Conservation (phyloP, 2,329 filamentous ascomycete species). For the Sporothrix curviconia region DNA sequence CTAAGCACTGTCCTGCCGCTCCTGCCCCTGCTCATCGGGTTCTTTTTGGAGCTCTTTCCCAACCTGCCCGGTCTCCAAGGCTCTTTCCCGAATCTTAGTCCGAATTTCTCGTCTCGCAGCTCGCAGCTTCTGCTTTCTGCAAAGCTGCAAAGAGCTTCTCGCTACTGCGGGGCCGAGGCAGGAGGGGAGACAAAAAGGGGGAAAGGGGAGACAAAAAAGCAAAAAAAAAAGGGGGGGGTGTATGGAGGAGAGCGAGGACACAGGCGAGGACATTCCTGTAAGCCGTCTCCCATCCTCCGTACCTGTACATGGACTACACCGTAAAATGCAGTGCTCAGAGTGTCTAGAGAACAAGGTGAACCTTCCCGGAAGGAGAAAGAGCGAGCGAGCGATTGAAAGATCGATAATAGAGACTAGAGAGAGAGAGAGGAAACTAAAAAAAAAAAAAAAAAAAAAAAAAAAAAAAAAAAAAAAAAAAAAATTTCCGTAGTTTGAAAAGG, state of each 20-base stretch:
- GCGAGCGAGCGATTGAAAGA: too few relatives aligned
- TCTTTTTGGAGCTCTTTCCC: not conserved
- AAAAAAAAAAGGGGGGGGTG: too few relatives aligned
- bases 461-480: not conserved
- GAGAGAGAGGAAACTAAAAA: not conserved
- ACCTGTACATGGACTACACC: too few relatives aligned
- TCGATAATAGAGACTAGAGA: too few relatives aligned
- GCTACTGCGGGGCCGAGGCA: conserved; percentile 3
- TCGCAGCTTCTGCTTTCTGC: conserved; percentile 10
- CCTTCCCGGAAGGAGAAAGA: not conserved
- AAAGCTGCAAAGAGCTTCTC: conserved; percentile 4
- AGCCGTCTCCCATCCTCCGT: too few relatives aligned
- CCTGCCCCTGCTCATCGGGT: not conserved
- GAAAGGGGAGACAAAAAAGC: too few relatives aligned
- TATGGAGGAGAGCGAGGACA: too few relatives aligned
- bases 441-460: too few relatives aligned
- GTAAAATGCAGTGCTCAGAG: not conserved
- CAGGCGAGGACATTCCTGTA: too few relatives aligned
- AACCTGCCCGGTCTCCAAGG: not conserved
- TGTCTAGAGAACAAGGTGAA: not conserved
- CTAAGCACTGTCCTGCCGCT: not conserved
- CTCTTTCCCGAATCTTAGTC: not conserved
- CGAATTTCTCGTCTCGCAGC: not conserved
- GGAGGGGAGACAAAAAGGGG: too few relatives aligned
- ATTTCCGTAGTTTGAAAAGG: not conserved